Evolutionary conservation across 257 asterid genomes (phyloP), one percentile per base, ranked within the genome.

Genomic region (Sherardia arvensis): DNA sequence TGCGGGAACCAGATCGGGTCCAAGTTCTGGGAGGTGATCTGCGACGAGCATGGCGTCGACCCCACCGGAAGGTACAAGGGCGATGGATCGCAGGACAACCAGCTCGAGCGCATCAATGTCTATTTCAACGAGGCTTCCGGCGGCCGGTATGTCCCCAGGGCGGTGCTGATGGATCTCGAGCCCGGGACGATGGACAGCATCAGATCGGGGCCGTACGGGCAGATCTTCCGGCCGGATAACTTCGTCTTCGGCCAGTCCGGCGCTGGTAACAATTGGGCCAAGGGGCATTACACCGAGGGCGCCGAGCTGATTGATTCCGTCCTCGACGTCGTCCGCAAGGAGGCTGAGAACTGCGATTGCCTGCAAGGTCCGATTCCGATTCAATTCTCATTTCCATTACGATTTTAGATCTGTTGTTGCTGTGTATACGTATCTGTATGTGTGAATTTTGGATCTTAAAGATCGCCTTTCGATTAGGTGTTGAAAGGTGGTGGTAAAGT

Each of bases 1-100:
- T 88, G 96, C 69, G 96, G 96, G 27, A 88, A 88, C 74, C 96
- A 88, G 64, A 88, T 88, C 71, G 96, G 96, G n/a, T 88, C 96
- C 56, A 88, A 88, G 66, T 88, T 88, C 74, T 88, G 96, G 96
- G 96, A 88, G 66, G 96, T 88, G 38, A 85, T 88, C 61, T 88
- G 96, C 77, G 89, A 85, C 64, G 96, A 88, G 71, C 96, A 88
- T 67, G 95, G 88, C 33, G 82, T 88, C 28, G 96, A 88, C 43
- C 84, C 85, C 1, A 84, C 83, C 8, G 96, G 96, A 0, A 78
- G 80, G 47, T 80, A 76, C 75, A 83, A 74, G 66, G 95, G 85
- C 7, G 92, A 82, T 2, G 79, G 79, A 14, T 64, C 87, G n/a
- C 38, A 12, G 65, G 95, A 73, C 36, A 79, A 81, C 56, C 84